These are phyloP conservation scores for Trametes cinnabarina DNA, from an alignment of 768 basidiomycete species.

Conservation along the genomic window DNA sequence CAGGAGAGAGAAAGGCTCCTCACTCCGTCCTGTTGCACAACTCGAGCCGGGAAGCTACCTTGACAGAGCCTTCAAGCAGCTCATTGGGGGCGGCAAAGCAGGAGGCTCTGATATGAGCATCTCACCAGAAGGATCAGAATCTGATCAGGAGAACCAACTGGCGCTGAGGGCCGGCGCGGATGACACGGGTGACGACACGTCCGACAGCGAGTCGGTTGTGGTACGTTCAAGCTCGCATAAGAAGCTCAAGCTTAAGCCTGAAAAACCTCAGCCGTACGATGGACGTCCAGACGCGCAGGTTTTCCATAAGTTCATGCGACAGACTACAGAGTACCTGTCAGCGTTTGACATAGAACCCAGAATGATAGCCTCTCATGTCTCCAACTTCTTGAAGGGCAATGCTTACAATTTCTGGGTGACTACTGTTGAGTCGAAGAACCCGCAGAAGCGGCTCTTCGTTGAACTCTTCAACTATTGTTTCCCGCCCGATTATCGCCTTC, in stretches of 20 bases:
- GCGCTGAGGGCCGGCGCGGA: background rate
- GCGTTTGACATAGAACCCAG: background rate
- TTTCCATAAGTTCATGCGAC: conserved; percentile 16
- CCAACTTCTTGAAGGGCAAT: conserved; percentile 20
- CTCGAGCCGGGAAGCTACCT: conserved; percentile 11
- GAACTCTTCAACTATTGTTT: conserved; percentile 27
- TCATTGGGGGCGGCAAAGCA: background rate
- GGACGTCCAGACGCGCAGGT: conserved; percentile 6
- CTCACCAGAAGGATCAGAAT: background rate
- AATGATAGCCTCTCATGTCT: background rate
- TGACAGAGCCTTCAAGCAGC: background rate
- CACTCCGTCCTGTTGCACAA: conserved; percentile 7
- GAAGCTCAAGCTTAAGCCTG: conserved; percentile 4
- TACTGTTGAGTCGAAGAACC: conserved; percentile 8
- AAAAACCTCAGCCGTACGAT: conserved; percentile 14
- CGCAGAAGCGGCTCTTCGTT: conserved; percentile 1
- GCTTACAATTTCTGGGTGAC: conserved; percentile 29
- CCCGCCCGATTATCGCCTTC: conserved; percentile 19
- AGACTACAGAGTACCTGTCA: conserved; percentile 10
- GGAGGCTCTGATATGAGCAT: background rate
- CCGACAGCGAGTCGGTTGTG: background rate
- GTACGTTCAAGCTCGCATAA: background rate
- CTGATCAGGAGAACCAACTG: too few relatives aligned
- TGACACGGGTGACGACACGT: background rate
- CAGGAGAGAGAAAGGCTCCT: background rate